Percentiles rank a stretch among this genome's conserved stretches.
These are phyloP conservation scores for Anisogramma anomala DNA, from an alignment of 2,329 filamentous ascomycete genomes.

Conservation along the genomic window DNA sequence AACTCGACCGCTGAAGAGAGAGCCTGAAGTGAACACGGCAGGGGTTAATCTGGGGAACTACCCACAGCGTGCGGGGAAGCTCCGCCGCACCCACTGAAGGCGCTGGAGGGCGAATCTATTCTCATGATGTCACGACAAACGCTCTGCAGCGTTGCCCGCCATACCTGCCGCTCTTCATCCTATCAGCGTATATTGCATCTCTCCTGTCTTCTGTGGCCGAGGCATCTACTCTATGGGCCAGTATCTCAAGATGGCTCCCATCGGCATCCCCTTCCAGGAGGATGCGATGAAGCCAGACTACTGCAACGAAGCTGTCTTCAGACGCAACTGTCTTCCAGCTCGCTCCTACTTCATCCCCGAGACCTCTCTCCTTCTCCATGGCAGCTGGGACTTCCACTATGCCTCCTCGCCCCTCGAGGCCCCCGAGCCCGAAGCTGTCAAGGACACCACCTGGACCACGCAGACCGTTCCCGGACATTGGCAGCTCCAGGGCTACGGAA, in stretches of 20 bases:
- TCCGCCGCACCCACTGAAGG: too few relatives aligned
- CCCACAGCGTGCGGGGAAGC: too few relatives aligned
- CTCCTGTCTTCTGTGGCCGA: too few relatives aligned
- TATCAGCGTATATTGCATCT: too few relatives aligned
- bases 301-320: slow-evolving; percentile 38
- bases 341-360: slow-evolving; percentile 42
- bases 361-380: slow-evolving; percentile 39
- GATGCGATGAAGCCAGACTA: slow-evolving; percentile 33
- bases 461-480: slow-evolving; percentile 56
- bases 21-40: too few relatives aligned
- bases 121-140: too few relatives aligned
- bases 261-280: slow-evolving; percentile 25
- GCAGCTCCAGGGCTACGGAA: slow-evolving; percentile 58
- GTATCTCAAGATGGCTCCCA: slow-evolving; percentile 15
- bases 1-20: too few relatives aligned
- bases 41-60: too few relatives aligned
- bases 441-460: slow-evolving; percentile 29
- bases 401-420: slow-evolving; percentile 34
- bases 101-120: too few relatives aligned
- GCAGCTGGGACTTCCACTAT: slow-evolving; percentile 45
- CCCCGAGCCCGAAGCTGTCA: slow-evolving; percentile 25
- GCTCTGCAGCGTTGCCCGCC: too few relatives aligned
- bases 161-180: too few relatives aligned
- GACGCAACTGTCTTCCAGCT: slow-evolving; percentile 40
- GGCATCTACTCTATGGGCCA: slow-evolving; percentile 23